phyloP scores from a whole-genome alignment of 2,329 filamentous ascomycete species.

The Colletotrichum graminicola region DNA sequence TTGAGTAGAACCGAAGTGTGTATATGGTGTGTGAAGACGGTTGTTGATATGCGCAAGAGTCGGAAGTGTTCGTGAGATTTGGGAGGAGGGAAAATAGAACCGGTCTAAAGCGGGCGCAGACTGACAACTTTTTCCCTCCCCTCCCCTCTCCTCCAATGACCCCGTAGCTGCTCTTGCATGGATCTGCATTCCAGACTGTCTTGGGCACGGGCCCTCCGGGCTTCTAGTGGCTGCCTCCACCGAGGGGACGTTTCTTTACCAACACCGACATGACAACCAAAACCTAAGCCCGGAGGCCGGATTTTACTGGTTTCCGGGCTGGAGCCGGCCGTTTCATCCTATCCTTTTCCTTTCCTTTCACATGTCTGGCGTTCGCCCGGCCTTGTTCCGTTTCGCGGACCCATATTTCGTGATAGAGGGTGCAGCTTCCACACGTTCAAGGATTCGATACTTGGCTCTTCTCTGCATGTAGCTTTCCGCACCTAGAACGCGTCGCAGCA shows the following conservation, averaged over 20 bases:
- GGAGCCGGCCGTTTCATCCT: conserved; percentile 26
- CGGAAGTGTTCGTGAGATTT: conserved; percentile 9
- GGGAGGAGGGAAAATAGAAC: conserved; percentile 2
- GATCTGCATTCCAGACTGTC: conserved; percentile 33
- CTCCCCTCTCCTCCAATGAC: conserved; percentile 18
- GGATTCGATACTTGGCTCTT: neutral
- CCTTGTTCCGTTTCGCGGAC: conserved; percentile 11
- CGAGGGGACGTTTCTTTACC: conserved; percentile 17
- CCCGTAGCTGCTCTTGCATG: conserved; percentile 32
- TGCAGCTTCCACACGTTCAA: conserved; percentile 7
- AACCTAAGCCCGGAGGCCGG: neutral
- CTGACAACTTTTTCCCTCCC: conserved; percentile 9
- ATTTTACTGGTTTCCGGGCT: conserved; percentile 14
- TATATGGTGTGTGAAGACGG: neutral
- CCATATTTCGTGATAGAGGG: neutral
- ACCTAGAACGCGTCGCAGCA: neutral
- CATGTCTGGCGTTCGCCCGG: conserved; percentile 1
- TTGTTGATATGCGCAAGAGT: neutral
- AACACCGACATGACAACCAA: neutral
- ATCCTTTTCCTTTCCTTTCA: conserved; percentile 10
- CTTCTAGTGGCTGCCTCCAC: conserved; percentile 23
- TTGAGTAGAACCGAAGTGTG: neutral
- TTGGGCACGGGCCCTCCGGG: conserved; percentile 17
- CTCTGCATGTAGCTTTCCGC: neutral
- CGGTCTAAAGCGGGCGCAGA: conserved; percentile 22